Evolutionary conservation across 1,139 yeast species (phyloP).

Genomic region (Pneumocystis jirovecii): DNA sequence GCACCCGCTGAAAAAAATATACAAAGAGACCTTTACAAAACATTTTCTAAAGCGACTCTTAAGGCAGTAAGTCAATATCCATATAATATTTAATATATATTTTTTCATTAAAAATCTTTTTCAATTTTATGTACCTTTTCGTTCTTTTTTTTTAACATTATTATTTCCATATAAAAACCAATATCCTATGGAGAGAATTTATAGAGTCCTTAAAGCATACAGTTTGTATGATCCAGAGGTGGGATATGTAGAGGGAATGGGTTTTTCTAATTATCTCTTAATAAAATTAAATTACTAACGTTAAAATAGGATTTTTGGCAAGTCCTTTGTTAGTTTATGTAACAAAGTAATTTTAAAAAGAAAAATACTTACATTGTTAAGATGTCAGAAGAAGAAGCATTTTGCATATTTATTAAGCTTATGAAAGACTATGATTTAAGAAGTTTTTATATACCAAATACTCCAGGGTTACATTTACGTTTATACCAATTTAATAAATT

Average conservation of each 20-base stretch:
- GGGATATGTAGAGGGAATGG: conserved; percentile 97
- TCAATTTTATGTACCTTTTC: neutral
- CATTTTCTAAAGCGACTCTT: conserved; percentile 21
- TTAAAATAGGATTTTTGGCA: neutral
- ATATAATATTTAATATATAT: neutral
- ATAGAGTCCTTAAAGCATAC: conserved; percentile 57
- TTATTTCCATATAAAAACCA: neutral
- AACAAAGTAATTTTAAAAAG: neutral
- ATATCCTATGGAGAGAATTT: conserved; percentile 6
- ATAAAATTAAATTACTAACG: conserved; percentile 23
- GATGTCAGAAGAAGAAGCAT: conserved; percentile 70
- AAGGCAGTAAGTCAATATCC: neutral
- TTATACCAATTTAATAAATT: conserved; percentile 81
- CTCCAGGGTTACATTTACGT: conserved; percentile 80
- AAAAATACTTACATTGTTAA: conserved; percentile 29
- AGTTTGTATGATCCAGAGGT: conserved; percentile 80
- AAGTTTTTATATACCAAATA: conserved; percentile 64
- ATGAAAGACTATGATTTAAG: conserved; percentile 77
- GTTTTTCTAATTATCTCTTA: conserved; percentile 73
- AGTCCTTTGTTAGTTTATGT: neutral
- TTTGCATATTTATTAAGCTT: conserved; percentile 60
- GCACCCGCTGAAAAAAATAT: conserved; percentile 66
- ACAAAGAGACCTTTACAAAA: conserved; percentile 66
- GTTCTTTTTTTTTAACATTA: neutral
- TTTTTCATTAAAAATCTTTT: neutral